Conservation (phyloP, 371 early-diverging fungal genomes). For the Dinochytrium kinnereticum region DNA sequence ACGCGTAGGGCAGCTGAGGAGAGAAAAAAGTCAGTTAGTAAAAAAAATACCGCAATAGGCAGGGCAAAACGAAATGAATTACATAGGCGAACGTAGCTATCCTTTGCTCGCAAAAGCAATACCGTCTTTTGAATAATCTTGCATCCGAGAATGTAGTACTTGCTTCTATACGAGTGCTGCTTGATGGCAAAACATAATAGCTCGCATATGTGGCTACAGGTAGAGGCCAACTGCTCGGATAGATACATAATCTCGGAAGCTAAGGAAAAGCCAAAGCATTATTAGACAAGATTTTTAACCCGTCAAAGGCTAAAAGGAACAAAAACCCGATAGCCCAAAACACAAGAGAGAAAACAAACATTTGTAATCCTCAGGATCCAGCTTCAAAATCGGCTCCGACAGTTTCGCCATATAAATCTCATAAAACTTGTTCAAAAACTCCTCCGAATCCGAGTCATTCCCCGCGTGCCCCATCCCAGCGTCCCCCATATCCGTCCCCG, state of each 20-base stretch:
- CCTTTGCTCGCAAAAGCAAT: constrained; percentile 70
- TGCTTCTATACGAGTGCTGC: constrained; percentile 77
- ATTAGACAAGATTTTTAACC: too few relatives aligned
- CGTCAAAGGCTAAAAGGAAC: neutral
- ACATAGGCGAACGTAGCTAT: constrained; percentile 75
- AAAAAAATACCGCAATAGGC: neutral
- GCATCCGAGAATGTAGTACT: constrained; percentile 71
- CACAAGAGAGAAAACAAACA: too few relatives aligned
- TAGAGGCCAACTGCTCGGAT: constrained; percentile 20
- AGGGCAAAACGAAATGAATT: constrained; percentile 26
- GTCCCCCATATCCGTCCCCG: constrained; percentile 38
- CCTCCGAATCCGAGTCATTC: constrained; percentile 61
- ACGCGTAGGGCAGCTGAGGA: constrained; percentile 75
- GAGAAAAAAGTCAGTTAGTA: neutral
- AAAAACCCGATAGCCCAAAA: neutral
- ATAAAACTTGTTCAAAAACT: constrained; percentile 78
- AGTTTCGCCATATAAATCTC: constrained; percentile 61
- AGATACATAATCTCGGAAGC: constrained; percentile 14
- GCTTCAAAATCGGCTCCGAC: constrained; percentile 60
- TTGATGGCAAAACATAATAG: constrained; percentile 71
- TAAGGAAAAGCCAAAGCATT: too few relatives aligned
- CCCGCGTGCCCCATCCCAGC: constrained; percentile 43
- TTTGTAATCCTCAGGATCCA: too few relatives aligned
- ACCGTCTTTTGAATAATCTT: constrained; percentile 64
- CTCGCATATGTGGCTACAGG: constrained; percentile 70